Conservation (phyloP, 805 yeast species). For the Yamadazyma philogaea region DNA sequence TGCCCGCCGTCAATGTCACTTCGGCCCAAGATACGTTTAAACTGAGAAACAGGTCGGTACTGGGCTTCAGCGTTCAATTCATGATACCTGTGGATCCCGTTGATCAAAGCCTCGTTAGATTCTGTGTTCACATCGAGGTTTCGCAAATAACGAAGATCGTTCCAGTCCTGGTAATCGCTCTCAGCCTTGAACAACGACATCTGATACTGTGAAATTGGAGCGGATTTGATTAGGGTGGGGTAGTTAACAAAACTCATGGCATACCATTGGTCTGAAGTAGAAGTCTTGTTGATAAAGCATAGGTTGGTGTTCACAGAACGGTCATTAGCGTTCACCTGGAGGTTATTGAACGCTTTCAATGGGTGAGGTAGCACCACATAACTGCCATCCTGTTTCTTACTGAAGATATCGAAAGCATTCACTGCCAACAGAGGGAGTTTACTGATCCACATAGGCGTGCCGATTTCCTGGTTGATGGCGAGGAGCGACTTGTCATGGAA, state of each 20-base stretch:
- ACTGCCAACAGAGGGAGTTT: conserved; percentile 69
- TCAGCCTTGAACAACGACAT: conserved; percentile 27
- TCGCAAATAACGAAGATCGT: conserved; percentile 9
- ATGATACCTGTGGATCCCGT: conserved; percentile 36
- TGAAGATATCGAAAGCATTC: conserved; percentile 74
- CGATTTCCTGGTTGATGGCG: conserved; percentile 68
- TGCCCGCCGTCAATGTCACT: conserved; percentile 17
- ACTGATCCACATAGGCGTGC: conserved; percentile 76
- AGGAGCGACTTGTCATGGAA: conserved; percentile 75
- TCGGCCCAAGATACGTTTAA: conserved; percentile 13
- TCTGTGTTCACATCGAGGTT: conserved; percentile 10
- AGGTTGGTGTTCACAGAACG: conserved; percentile 24
- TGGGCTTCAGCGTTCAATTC: conserved; percentile 26
- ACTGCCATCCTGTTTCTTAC: conserved; percentile 16
- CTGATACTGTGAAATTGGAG: conserved; percentile 70
- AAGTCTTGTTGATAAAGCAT: conserved; percentile 66
- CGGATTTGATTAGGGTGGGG: conserved; percentile 78
- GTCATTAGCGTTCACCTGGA: conserved; percentile 23
- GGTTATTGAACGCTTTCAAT: conserved; percentile 38
- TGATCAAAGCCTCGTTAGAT: conserved; percentile 26
- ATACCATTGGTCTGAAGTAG: conserved; percentile 70
- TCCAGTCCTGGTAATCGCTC: conserved; percentile 16
- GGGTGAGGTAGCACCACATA: conserved; percentile 71
- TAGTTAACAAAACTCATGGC: conserved; percentile 77
- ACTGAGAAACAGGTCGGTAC: conserved; percentile 37